Base-by-base conservation (phyloP, 2,329 filamentous ascomycete species). In the Colletotrichum tabaci region DNA sequence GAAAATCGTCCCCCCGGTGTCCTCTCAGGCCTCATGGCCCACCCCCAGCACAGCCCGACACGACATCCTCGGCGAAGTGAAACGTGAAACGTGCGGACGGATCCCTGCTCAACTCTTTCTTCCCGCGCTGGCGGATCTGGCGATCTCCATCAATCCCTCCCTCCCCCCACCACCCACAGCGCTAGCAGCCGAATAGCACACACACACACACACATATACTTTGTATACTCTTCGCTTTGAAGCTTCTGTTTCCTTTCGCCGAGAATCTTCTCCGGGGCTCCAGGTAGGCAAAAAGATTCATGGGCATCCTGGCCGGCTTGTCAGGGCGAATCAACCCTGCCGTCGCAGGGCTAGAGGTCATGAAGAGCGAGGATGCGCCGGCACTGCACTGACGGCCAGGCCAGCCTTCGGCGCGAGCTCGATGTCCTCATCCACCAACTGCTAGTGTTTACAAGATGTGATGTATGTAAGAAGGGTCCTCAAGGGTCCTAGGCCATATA, bases 71-170 rank as follows among this genome's bases (percentile, higher is more conserved):
- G 60, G 65, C 68, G 58, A 68, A 55, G 65, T 71, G 68, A 71
- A 71, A 71, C 65, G 65, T 68, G 68, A 71, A 71, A 71, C 68
- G 65, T 68, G 68, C 58, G 65, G 58, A 60, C 65, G 67, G 65
- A 71, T 71, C 68, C 68, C 58, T 68, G 68, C 65, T 62, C 65
- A 68, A 63, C 58, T 64, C 58, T 61, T 46, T 8, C 30, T n/a
- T 40, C 38, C 57, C 68, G 23, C 40, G 56, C 57, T 53, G 53
- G 57, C 56, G 35, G 64, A 62, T 67, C 57, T 58, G 68, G 50
- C 57, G 64, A 68, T 71, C 64, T 58, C 57, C 46, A 30, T 30
- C 30, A 30, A 30, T 30, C 30, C 30, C 30, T 30, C 30, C 30
- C 30, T 2, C 26, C 26, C 26, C 26, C 3, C 26, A 26, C 26